These are phyloP conservation scores for Sphagnum contortum DNA, from an alignment of 225 moss, liverwort and hornwort species.

Conservation along the genomic window DNA sequence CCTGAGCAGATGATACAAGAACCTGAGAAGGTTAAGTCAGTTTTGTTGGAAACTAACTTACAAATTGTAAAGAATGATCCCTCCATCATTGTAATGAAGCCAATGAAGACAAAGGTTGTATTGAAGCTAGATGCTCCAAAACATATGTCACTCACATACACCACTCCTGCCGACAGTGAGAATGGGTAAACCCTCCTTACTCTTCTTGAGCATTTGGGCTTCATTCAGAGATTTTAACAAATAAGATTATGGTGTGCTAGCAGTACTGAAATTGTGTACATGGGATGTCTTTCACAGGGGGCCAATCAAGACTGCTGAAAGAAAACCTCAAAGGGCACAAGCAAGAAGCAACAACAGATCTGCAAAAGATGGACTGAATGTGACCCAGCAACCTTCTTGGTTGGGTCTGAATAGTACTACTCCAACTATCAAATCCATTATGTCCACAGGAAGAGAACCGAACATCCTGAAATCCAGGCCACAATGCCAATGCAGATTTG, in stretches of 20 bases:
- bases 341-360: background rate
- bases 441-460: constrained; percentile 2
- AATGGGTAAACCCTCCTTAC: constrained; percentile 9
- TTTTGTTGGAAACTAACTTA: background rate
- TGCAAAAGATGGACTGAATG: background rate
- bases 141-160: background rate
- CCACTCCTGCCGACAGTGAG: constrained; percentile 4
- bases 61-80: constrained; percentile 2
- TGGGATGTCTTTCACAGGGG: constrained; percentile 6
- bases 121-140: constrained; percentile 12
- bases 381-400: no score
- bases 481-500: no score
- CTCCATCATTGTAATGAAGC: constrained; percentile 1
- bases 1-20: constrained; percentile 2
- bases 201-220: background rate
- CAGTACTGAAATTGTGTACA: no score
- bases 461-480: background rate
- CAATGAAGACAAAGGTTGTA: constrained; percentile 4
- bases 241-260: no score
- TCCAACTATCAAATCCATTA: no score
- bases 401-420: no score
- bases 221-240: no score
- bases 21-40: no score
- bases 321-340: constrained; percentile 8
- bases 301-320: constrained; percentile 3